These are phyloP conservation scores for Jackrogersella multiformis DNA, from an alignment of 495 filamentous ascomycete species.

Conservation along the genomic window DNA sequence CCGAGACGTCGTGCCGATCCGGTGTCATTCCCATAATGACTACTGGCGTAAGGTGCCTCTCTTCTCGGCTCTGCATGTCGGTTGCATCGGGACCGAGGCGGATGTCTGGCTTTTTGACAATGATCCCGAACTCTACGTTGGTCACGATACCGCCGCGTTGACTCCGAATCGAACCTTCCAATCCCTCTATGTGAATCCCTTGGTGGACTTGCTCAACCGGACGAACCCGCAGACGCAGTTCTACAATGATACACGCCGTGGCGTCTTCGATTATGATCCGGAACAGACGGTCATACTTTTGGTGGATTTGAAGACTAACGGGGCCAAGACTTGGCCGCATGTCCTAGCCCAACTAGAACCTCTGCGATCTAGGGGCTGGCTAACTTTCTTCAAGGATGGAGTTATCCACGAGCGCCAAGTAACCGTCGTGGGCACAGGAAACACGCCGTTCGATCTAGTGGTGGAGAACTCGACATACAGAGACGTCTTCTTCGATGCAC, in stretches of 20 bases:
- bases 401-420: constrained; percentile 64
- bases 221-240: constrained; percentile 61
- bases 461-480: constrained; percentile 59
- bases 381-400: constrained; percentile 66
- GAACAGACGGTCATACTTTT: constrained; percentile 73
- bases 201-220: constrained; percentile 64
- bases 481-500: constrained; percentile 76
- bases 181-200: constrained; percentile 70
- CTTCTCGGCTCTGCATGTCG: constrained; percentile 68
- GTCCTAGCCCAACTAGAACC: constrained; percentile 71
- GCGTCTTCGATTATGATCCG: constrained; percentile 69
- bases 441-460: constrained; percentile 72
- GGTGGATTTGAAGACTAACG: constrained; percentile 74
- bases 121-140: constrained; percentile 66
- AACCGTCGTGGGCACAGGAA: constrained; percentile 83
- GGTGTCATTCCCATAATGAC: constrained; percentile 88
- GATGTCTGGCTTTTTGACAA: constrained; percentile 86
- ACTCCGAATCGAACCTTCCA: constrained; percentile 66
- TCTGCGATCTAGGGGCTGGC: constrained; percentile 67
- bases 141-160: constrained; percentile 63
- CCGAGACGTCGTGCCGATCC: constrained; percentile 72
- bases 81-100: constrained; percentile 81
- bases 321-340: constrained; percentile 58
- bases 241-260: constrained; percentile 55
- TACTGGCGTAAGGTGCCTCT: constrained; percentile 84